Evolutionary conservation across 129 eudicot genomes (phyloP).

Genomic region (Kitagawia praeruptora): DNA sequence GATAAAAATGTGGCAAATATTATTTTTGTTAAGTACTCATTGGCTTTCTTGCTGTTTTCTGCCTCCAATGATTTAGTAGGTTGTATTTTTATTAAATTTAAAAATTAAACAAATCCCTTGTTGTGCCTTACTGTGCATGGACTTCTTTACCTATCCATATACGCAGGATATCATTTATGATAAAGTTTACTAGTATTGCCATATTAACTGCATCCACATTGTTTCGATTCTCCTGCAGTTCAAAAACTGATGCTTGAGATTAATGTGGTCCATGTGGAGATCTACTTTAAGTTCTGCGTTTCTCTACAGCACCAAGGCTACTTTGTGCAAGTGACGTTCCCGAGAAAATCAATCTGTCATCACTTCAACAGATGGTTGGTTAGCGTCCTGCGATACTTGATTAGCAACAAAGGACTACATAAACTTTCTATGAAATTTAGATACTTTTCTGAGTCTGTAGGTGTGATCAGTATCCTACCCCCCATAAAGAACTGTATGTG

Average conservation of each 20-base stretch:
- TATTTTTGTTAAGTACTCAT: background rate
- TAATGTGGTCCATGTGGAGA: conserved; percentile 12
- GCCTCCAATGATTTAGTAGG: background rate
- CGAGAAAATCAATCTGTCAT: conserved; percentile 25
- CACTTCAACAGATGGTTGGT: conserved; percentile 24
- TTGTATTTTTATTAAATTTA: background rate
- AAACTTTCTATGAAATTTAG: background rate
- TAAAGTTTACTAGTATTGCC: background rate
- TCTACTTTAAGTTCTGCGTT: conserved; percentile 6
- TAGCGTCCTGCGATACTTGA: conserved; percentile 41
- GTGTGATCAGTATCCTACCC: background rate
- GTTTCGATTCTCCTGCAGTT: conserved; percentile 14
- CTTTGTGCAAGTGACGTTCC: conserved; percentile 29
- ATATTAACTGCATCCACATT: too few species aligned
- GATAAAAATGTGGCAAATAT: background rate
- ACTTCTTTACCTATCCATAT: background rate
- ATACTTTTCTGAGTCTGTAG: conserved; percentile 9
- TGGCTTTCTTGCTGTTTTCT: background rate
- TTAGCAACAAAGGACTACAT: conserved; percentile 4
- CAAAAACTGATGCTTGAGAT: conserved; percentile 17
- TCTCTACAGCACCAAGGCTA: conserved; percentile 9
- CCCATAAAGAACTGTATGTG: background rate
- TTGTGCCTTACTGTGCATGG: background rate
- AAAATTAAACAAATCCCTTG: background rate
- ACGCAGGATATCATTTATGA: background rate